phyloP scores from a whole-genome alignment of 352 stramenopile species.

The Globisporangium perplexum region DNA sequence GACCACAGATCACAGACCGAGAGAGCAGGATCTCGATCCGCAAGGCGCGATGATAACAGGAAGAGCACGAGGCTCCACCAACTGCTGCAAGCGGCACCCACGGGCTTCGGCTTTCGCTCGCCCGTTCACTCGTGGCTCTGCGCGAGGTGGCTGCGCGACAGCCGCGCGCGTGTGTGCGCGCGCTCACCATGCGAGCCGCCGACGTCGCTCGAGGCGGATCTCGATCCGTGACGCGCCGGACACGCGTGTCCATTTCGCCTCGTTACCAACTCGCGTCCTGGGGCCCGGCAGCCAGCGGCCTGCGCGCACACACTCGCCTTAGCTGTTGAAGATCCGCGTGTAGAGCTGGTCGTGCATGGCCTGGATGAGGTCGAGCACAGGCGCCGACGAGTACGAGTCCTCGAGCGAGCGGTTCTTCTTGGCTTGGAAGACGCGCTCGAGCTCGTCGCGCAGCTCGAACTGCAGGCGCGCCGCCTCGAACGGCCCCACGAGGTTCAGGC shows the following conservation, averaged over 20 bases:
- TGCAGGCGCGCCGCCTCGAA: constrained; percentile 66
- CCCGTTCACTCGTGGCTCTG: not conserved
- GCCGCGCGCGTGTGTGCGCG: not conserved
- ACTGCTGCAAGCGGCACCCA: not conserved
- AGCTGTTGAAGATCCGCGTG: constrained; percentile 87
- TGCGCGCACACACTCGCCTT: not conserved
- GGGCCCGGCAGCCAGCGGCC: too few species aligned
- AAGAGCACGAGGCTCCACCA: too few species aligned
- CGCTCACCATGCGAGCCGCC: not conserved
- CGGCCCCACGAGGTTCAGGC: constrained; percentile 73
- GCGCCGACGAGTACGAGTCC: constrained; percentile 72
- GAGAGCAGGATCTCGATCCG: not conserved
- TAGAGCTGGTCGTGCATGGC: constrained; percentile 86
- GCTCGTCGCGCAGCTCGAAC: constrained; percentile 37
- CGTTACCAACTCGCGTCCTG: not conserved
- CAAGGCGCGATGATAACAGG: not conserved
- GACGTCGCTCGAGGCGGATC: not conserved
- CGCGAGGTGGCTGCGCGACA: not conserved
- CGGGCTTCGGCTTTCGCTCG: too few species aligned
- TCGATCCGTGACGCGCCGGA: not conserved
- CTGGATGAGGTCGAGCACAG: constrained; percentile 76
- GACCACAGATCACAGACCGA: not conserved
- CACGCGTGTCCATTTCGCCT: not conserved
- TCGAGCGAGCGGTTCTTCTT: constrained; percentile 62
- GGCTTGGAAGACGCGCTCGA: constrained; percentile 51